phyloP scores from a whole-genome alignment of 345 rosid genomes.

The Cochlearia excelsa region DNA sequence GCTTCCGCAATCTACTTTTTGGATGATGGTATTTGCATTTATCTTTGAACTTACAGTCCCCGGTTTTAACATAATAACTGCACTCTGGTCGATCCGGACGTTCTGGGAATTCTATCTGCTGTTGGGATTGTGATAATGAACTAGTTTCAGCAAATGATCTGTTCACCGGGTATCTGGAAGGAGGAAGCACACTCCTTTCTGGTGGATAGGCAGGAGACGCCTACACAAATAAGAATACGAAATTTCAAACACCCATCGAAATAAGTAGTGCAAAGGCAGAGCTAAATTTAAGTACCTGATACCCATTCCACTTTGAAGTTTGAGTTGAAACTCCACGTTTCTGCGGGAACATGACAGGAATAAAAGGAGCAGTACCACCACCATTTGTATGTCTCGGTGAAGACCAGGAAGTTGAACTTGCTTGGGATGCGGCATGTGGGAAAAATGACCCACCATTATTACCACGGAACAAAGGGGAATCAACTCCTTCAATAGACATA shows the following conservation, averaged over 20 bases:
- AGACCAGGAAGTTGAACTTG: conserved; percentile 65
- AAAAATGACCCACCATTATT: conserved; percentile 57
- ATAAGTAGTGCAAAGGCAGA: conserved; percentile 12
- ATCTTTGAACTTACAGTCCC: conserved; percentile 88
- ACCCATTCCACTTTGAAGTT: conserved; percentile 79
- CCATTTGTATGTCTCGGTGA: conserved; percentile 60
- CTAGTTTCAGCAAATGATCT: conserved; percentile 45
- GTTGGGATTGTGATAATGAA: conserved; percentile 53
- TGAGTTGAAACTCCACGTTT: conserved; percentile 60
- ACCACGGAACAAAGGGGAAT: conserved; percentile 49
- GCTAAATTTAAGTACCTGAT: conserved; percentile 59
- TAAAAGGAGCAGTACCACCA: conserved; percentile 48
- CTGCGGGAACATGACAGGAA: conserved; percentile 65
- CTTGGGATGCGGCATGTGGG: conserved; percentile 50
- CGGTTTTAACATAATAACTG: conserved; percentile 73
- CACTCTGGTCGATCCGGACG: conserved; percentile 96
- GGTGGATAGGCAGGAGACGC: conserved; percentile 57
- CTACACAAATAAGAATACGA: conserved; percentile 30
- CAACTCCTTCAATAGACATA: conserved; percentile 54
- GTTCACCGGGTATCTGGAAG: conserved; percentile 49
- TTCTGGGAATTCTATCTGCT: conserved; percentile 72
- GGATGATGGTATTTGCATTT: conserved; percentile 98
- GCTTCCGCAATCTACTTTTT: conserved; percentile 49
- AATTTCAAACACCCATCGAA: too few species aligned
- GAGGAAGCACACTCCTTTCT: conserved; percentile 52